Base-by-base conservation (phyloP, 2,329 filamentous ascomycete species). In the Tolypocladium tundrense region DNA sequence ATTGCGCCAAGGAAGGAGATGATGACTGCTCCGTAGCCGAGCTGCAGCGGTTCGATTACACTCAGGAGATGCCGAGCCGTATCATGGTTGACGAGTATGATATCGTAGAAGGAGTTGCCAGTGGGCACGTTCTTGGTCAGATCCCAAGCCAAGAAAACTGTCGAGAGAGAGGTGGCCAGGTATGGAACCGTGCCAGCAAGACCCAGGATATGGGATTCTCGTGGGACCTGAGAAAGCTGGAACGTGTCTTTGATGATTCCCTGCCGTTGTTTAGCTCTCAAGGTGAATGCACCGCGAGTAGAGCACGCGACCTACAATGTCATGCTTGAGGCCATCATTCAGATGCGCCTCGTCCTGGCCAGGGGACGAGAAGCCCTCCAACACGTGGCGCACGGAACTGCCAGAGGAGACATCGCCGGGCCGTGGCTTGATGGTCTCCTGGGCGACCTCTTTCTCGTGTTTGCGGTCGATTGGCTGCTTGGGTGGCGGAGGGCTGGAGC, bases 1-100 rank as follows among this genome's bases (percentile, higher is more conserved):
- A 96, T 86, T 40, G 92, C 92, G 51, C 93, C 93, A 1, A 97
- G 83, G 79, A 96, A 97, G 35, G 91, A 96, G 66, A 96, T 88
- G 66, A 96, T 94, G 59, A 95, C 85, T 53, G 92, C 93, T 57
- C 93, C 92, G 66, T 95, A 96, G 59, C 91, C 92, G 57, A 97
- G 82, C 73, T 97, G 93, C 56, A 97, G 75, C 14, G 91, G 91
- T 75, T 96, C 91, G 37, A 96, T 78, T 19, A 91, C 71, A 63
- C 87, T 81, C 11, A 97, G 80, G 57, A 91, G 77, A 31, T 88
- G 75, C 60, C 86, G 83, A 2, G 91, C 91, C 3, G 83, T 87
- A 54, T 91, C 83, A 54, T 85, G 85, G 62, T 79, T 83, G 63
- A 95, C 73, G 59, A 92, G 69, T 57, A 91, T 69, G 24, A 63